Base-by-base conservation (phyloP, 139 green algal genomes). In the Chlorella sp. region DNA sequence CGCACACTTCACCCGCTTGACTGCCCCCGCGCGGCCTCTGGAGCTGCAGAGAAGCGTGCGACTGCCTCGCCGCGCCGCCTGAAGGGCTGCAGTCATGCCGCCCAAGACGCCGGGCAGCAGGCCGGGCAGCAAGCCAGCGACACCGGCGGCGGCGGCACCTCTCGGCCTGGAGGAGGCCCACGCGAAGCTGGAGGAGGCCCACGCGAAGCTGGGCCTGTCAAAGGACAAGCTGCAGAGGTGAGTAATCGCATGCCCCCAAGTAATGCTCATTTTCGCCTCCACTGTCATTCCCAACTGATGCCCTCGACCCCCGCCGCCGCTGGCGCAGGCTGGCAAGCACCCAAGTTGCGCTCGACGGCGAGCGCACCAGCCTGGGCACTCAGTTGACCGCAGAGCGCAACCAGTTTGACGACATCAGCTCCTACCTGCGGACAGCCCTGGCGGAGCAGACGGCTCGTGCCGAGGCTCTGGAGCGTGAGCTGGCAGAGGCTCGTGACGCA, bases 361-460 rank as follows among this genome's bases (percentile, higher is more conserved):
- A 98, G 37, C 96, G 96, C 81, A 71, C 94, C 11, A 91, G 92
- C 79, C 89, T 98, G 15, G 85, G 76, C 2, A 91, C 96, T 32
- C 95, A 97, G 83, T 88, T 98, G 66, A 92, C 95, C 26, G 94
- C 92, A n/a, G 93, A 97, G 86, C 95, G 94, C 84, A 86, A 92
- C 16, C 96, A 97, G 84, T 91, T 97, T n/a, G 85, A 90, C 30
- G 95, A 97, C 88, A 97, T 97, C 89, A 97, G 96, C 81, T 93
- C 96, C 83, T 97, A 97, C 86, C 93, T 98, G 15, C 96, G 92
- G 2, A 95, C 94, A 69, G 94, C 97, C 87, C 88, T 98, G 39
- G 95, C 95, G 24, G 93, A 87, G 0, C 86, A 92, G 53, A 91
- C 90, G 5, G 84, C 94, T 0, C 94, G 91, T 40, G 91, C 83